Evolutionary conservation across 2,329 filamentous ascomycete genomes (phyloP).

Genomic region (Acrocalymma vagum): DNA sequence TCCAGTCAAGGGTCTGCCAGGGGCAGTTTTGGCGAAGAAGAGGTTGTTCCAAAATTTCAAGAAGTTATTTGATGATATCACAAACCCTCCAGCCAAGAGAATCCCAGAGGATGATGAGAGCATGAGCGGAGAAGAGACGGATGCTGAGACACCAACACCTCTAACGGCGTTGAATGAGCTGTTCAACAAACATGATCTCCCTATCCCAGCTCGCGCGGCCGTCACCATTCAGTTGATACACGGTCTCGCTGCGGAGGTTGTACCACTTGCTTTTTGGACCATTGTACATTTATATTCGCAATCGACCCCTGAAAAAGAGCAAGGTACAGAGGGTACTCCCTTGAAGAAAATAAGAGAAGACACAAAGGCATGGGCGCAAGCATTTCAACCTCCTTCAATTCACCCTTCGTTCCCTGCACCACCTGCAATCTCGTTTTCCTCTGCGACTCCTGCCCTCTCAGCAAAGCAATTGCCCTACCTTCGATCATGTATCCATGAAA

Average conservation of each 20-base stretch:
- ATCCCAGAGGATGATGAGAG: constrained; percentile 42
- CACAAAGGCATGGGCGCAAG: constrained; percentile 38
- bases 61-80: constrained; percentile 35
- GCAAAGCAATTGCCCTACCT: constrained; percentile 32
- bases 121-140: constrained; percentile 40
- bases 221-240: constrained; percentile 40
- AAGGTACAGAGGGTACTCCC: constrained; percentile 17
- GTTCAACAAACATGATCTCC: constrained; percentile 37
- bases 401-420: constrained; percentile 46
- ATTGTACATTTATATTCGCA: constrained; percentile 37
- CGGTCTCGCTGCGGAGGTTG: constrained; percentile 33
- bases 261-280: constrained; percentile 45
- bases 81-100: constrained; percentile 35
- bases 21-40: constrained; percentile 43
- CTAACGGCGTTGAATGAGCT: constrained; percentile 40
- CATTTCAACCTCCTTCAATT: constrained; percentile 44
- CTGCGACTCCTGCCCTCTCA: constrained; percentile 14
- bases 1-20: constrained; percentile 58
- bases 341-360: constrained; percentile 36
- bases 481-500: constrained; percentile 40
- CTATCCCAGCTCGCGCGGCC: constrained; percentile 35
- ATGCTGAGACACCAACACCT: constrained; percentile 43
- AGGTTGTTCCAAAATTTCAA: constrained; percentile 37
- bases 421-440: constrained; percentile 36
- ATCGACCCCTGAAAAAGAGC: constrained; percentile 12